These are phyloP conservation scores for Solioccasus polychromus DNA, from an alignment of 768 basidiomycete species.

Conservation along the genomic window DNA sequence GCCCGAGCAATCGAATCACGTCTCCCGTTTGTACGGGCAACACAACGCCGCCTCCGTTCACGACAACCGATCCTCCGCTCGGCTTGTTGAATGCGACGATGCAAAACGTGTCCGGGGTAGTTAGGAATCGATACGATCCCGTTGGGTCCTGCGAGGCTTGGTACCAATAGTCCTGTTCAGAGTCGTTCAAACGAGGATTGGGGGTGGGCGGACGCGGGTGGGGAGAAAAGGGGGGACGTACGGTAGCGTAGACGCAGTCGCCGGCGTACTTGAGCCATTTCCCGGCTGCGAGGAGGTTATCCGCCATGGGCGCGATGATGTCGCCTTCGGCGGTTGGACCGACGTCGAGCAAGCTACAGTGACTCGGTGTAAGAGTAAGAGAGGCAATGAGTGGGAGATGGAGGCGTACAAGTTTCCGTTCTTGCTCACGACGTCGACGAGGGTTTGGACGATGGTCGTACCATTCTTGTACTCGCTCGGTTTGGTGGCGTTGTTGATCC, in stretches of 20 bases:
- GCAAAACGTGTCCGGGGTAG: constrained; percentile 50
- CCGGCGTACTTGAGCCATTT: constrained; percentile 50
- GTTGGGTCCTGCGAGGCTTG: constrained; percentile 38
- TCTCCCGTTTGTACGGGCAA: constrained; percentile 46
- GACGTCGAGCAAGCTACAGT: constrained; percentile 46
- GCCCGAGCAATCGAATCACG: constrained; percentile 39
- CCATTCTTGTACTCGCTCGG: constrained; percentile 47
- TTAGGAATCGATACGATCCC: constrained; percentile 44
- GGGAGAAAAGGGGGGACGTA: too few relatives aligned
- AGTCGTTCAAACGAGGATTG: too few relatives aligned
- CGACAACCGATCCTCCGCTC: constrained; percentile 29
- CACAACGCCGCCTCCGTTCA: constrained; percentile 33
- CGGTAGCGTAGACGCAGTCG: constrained; percentile 52
- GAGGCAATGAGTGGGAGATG: not conserved
- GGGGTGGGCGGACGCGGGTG: too few relatives aligned
- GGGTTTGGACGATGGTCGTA: constrained; percentile 45
- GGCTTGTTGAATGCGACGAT: constrained; percentile 44
- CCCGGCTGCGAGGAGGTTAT: constrained; percentile 50
- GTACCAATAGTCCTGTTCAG: constrained; percentile 50
- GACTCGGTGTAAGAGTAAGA: not conserved
- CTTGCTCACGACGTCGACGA: constrained; percentile 60
- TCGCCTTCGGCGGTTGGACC: constrained; percentile 56
- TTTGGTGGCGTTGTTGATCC: constrained; percentile 43
- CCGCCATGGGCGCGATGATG: constrained; percentile 46
- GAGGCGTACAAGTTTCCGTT: constrained; percentile 55